A percentile compares a stretch with the other conserved stretches of the same genome.
These are phyloP conservation scores for Prillingera fragicola DNA, from an alignment of 1,284 basidiomycete species.

Conservation along the genomic window DNA sequence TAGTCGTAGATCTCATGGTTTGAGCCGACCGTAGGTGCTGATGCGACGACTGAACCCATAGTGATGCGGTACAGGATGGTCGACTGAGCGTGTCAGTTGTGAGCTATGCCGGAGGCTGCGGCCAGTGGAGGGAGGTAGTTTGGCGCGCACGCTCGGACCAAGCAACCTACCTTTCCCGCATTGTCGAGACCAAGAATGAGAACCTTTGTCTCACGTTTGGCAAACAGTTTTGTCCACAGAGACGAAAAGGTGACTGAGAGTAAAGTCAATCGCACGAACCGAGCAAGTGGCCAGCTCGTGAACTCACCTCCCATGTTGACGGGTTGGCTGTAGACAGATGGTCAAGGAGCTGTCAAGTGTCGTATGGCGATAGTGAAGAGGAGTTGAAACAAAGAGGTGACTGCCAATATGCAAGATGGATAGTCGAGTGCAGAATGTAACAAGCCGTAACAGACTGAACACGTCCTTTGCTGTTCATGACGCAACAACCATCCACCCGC, in stretches of 20 bases:
- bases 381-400: no score
- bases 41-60: slow-evolving; percentile 52
- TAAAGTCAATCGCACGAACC: background rate
- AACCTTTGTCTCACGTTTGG: slow-evolving; percentile 51
- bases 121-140: background rate
- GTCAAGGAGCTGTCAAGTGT: no score
- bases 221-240: slow-evolving; percentile 51
- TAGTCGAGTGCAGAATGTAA: no score
- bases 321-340: no score
- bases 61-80: slow-evolving; percentile 53
- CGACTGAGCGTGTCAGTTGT: slow-evolving; percentile 27
- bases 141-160: background rate
- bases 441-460: no score
- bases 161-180: slow-evolving; percentile 48
- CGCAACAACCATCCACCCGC: no score
- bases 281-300: background rate
- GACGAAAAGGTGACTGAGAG: slow-evolving; percentile 43
- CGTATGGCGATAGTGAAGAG: no score
- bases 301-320: slow-evolving; percentile 27
- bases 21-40: slow-evolving; percentile 51
- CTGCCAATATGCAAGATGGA: no score
- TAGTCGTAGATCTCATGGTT: slow-evolving; percentile 51
- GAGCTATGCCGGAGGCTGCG: background rate
- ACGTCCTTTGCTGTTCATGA: no score
- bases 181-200: slow-evolving; percentile 51